These are phyloP conservation scores for Nemania sp. DNA, from an alignment of 2,329 filamentous ascomycete species.

Conservation along the genomic window DNA sequence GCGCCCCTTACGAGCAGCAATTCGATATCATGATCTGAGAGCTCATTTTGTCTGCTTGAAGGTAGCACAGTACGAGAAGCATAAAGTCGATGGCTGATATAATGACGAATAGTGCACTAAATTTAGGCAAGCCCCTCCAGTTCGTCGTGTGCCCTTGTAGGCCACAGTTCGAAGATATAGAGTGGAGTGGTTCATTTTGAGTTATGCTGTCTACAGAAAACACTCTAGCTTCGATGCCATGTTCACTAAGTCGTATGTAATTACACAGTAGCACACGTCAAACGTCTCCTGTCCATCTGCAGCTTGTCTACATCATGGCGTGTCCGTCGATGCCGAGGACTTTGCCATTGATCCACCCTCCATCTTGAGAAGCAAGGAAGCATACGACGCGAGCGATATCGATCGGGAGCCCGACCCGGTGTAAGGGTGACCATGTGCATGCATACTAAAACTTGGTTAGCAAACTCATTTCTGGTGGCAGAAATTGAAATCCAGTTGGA, in stretches of 20 bases:
- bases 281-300: not conserved
- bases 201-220: too few species aligned
- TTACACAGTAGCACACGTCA: not conserved
- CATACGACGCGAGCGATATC: slow-evolving; percentile 69
- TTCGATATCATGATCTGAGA: too few species aligned
- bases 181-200: too few species aligned
- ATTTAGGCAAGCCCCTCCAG: too few species aligned
- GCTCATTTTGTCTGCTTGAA: too few species aligned
- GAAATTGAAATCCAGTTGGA: not conserved
- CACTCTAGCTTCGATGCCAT: too few species aligned
- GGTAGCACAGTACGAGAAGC: too few species aligned
- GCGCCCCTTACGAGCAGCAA: too few species aligned
- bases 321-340: slow-evolving; percentile 39
- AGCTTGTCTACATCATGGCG: slow-evolving; percentile 37
- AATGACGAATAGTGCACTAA: too few species aligned
- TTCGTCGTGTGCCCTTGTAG: too few species aligned
- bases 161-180: too few species aligned
- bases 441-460: slow-evolving; percentile 51
- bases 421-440: slow-evolving; percentile 64
- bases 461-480: not conserved
- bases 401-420: slow-evolving; percentile 67
- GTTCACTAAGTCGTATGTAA: not conserved
- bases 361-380: slow-evolving; percentile 52
- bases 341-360: slow-evolving; percentile 51
- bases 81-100: too few species aligned